A percentile compares a stretch with the other conserved stretches of the same genome.
Conservation (phyloP, 2,329 filamentous ascomycete genomes). For the Ophiostoma ulmi region DNA sequence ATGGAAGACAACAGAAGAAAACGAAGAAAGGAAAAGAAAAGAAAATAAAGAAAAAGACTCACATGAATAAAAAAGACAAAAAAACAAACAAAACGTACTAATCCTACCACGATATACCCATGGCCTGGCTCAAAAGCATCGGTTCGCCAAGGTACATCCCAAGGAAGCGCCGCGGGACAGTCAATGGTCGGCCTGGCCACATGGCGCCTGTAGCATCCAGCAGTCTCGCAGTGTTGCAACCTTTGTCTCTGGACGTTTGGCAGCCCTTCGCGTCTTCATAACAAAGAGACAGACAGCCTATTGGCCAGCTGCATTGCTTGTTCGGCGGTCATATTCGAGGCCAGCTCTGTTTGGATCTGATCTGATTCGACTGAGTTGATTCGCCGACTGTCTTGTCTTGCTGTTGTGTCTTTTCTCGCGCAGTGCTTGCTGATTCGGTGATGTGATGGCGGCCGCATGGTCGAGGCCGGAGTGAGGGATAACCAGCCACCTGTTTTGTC, state of each 20-base stretch:
- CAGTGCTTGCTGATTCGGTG: slow-evolving; percentile 9
- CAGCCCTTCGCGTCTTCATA: not conserved
- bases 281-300: not conserved
- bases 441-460: slow-evolving; percentile 16
- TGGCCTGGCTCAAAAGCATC: not conserved
- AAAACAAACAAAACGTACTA: not conserved
- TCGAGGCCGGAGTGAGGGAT: not conserved
- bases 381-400: not conserved
- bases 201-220: not conserved
- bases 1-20: not conserved
- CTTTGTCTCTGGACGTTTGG: not conserved
- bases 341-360: not conserved
- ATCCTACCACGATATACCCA: not conserved
- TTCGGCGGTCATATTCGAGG: not conserved
- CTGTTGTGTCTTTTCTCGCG: not conserved
- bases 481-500: not conserved
- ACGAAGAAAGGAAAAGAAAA: not conserved
- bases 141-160: not conserved
- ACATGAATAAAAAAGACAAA: not conserved
- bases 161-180: not conserved
- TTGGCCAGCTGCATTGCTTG: slow-evolving; percentile 8
- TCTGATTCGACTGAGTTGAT: not conserved
- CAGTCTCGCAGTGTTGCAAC: not conserved
- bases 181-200: not conserved
- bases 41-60: not conserved